Evolutionary conservation across 2,329 filamentous ascomycete genomes (phyloP), one percentile per base, ranked within the genome.

Genomic region (Biscogniauxia mediterranea): DNA sequence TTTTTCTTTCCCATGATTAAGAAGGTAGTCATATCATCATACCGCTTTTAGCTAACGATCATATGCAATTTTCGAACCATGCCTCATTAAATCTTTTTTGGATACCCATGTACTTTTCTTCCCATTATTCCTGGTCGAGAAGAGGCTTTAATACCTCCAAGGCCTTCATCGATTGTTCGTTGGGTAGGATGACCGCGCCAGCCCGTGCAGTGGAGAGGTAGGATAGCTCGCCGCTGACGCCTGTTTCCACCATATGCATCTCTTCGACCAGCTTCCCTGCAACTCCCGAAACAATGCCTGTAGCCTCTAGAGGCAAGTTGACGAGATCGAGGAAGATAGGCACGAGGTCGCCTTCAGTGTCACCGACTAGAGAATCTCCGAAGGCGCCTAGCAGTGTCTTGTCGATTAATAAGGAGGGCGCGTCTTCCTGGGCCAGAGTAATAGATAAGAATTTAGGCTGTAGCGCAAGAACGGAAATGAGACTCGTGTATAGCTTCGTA

Each of bases 211-310:
- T 98, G 63, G 90, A 95, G 64, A 98, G 80, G 74, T 97, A 98
- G 61, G 90, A 94, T 77, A 98, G 88, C 74, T 97, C 93, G 0
- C 92, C 85, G 66, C 77, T 82, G 57, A 65, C 73, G 54, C 70
- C 70, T 19, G 66, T 73, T 62, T 79, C 78, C 38, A 74, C 73
- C 68, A 78, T 78, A 58, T 81, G 77, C 75, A 92, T 88, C 53
- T 91, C 90, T 55, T 90, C 86, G 0, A 93, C 90, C 26, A 98
- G 81, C 58, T 88, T 85, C 25, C 93, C 92, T 0, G 94, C 93
- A 1, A 99, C 92, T 26, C 95, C 94, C 68, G 93, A 97, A 3
- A 99, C 92, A 61, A 99, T 97, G 21, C 94, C 94, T 0, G 93
- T 96, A 7, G 92, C 93, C 74, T 97, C 92, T 51, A 94, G 83